Conservation (phyloP, 1,284 basidiomycete genomes). For the Trichosporon asahii region DNA sequence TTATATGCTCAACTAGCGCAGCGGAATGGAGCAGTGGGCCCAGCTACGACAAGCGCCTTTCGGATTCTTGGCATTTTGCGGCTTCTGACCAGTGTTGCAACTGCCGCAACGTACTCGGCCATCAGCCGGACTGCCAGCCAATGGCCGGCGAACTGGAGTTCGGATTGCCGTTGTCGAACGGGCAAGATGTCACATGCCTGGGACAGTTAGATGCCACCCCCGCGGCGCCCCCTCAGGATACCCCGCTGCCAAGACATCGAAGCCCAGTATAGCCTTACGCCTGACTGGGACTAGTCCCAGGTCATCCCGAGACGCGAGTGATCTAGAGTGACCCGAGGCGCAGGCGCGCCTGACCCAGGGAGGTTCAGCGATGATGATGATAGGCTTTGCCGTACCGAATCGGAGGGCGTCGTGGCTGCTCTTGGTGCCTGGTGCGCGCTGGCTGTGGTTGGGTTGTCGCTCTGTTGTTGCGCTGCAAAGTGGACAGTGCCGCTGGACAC, state of each 20-base stretch:
- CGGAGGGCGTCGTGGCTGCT: not conserved
- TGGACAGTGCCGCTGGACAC: not conserved
- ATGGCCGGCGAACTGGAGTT: not conserved
- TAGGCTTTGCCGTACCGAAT: not conserved
- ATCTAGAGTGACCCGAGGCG: not conserved
- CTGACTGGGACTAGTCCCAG: not conserved
- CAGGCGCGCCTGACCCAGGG: not conserved
- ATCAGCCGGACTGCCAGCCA: not conserved
- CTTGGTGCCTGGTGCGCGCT: not conserved
- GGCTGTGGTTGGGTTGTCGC: not conserved
- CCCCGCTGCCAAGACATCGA: not conserved
- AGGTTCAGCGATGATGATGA: not conserved
- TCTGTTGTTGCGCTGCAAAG: not conserved
- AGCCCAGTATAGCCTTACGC: not conserved
- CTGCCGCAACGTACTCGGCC: not conserved
- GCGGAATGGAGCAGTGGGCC: not conserved
- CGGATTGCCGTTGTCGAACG: not conserved
- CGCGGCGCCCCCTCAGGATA: not conserved
- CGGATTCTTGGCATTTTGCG: not conserved
- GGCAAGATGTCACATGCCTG: not conserved
- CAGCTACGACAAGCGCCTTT: not conserved
- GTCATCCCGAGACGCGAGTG: not conserved
- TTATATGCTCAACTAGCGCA: not conserved
- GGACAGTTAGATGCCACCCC: not conserved
- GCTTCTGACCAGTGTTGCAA: not conserved